Evolutionary conservation across 208 protist genomes (phyloP), one percentile per base, ranked within the genome.

Genomic region (Trypanosoma rangeli): DNA sequence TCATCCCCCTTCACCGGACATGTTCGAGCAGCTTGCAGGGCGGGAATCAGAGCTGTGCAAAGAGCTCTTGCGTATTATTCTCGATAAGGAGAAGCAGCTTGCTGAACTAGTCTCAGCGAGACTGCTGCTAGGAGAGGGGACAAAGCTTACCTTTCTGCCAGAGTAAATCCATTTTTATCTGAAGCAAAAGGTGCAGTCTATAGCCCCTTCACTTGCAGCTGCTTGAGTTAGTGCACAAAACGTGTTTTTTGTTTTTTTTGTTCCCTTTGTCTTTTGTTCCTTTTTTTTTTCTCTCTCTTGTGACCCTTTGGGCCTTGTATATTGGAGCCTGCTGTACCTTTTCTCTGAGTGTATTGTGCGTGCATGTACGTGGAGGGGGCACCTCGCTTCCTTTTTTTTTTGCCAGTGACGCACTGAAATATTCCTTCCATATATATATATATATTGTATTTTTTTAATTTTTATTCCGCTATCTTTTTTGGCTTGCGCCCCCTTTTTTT

Each of bases 71-170:
- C 73, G 84, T 48, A 84, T 84, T 26, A 63, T 94, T 56, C 71
- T 92, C 33, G 84, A 90, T 56, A 94, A 92, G 54, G 88, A 94
- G 68, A 66, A 83, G 18, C 85, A 92, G 37, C 53, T 94, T 9
- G 75, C 82, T 20, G 68, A 82, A 54, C 42, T 93, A 1, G 67
- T 56, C 8, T 79, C 74, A 35, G 80, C 87, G 71, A 74, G 74
- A 33, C 78, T 78, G 35, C 63, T 28, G 57, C 24, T 49, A 15
- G 53, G 22, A 29, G 42, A 26, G n/a, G 24, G 54, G 31, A 24
- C 31, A 29, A 48, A 68, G 42, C 20, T 28, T 31, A 15, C 13
- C 31, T 66, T 59, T 29, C 4, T 73, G 39, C 35, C 58, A 1
- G 35, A 57, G 29, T 58, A 29, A 50, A 24, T 31, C 16, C 9